Percentiles rank a stretch among this genome's conserved stretches.
Evolutionary conservation across 441 rosid species (phyloP).

Genomic region (Adansonia grandidieri): DNA sequence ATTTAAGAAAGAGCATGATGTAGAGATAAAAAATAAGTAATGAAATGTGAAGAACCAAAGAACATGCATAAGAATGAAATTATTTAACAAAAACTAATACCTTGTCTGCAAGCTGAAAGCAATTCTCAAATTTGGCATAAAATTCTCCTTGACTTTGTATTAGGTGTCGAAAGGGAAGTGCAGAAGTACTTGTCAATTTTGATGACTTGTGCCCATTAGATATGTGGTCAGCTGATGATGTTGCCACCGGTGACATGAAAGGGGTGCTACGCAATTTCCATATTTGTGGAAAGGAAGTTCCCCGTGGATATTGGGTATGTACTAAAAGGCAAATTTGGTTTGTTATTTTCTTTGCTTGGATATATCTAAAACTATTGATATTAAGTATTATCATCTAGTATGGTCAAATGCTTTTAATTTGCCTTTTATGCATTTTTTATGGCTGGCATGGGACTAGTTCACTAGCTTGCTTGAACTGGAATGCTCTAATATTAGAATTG

Average conservation of each 20-base stretch:
- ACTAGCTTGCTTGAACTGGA: slow-evolving; percentile 4
- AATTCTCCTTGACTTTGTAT: slow-evolving; percentile 52
- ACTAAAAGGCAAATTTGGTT: background rate
- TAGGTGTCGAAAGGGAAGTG: slow-evolving; percentile 96
- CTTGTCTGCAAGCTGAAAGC: slow-evolving; percentile 67
- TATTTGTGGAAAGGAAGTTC: slow-evolving; percentile 94
- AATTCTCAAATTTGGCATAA: slow-evolving; percentile 60
- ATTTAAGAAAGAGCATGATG: slow-evolving; percentile 22
- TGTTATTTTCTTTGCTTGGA: background rate
- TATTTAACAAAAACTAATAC: slow-evolving; percentile 41
- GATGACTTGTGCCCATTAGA: slow-evolving; percentile 73
- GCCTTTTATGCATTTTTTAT: background rate
- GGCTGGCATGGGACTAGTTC: background rate
- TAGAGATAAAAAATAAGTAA: slow-evolving; percentile 21
- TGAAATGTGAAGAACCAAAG: slow-evolving; percentile 20
- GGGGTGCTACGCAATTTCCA: slow-evolving; percentile 50
- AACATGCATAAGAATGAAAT: background rate
- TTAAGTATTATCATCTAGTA: slow-evolving; percentile 2
- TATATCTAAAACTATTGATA: slow-evolving; percentile 4
- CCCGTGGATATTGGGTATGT: slow-evolving; percentile 95
- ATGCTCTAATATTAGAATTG: background rate
- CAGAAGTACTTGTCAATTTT: slow-evolving; percentile 81
- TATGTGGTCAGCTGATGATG: slow-evolving; percentile 43
- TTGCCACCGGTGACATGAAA: slow-evolving; percentile 38
- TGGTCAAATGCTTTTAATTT: background rate